Percentiles rank a stretch among this genome's conserved stretches.
phyloP scores from a whole-genome alignment of 495 filamentous ascomycete genomes.

The Amorphotheca resinae region DNA sequence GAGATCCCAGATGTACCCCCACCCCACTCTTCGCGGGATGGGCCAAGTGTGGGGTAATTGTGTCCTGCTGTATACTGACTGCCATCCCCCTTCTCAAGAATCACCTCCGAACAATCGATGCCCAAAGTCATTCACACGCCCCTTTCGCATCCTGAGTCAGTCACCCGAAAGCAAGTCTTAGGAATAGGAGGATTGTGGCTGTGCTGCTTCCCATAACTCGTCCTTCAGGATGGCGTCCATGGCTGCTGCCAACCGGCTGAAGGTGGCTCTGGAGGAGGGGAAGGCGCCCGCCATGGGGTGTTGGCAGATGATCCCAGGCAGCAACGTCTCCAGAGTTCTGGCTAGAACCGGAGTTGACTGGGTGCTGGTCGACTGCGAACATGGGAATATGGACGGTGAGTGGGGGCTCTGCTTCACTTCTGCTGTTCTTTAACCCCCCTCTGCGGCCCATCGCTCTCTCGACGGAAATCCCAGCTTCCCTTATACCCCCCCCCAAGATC shows the following conservation, averaged over 20 bases:
- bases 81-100: no score
- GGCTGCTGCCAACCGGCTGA: constrained; percentile 51
- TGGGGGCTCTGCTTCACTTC: background rate
- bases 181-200: no score
- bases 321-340: constrained; percentile 54
- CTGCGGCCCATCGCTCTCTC: no score
- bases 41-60: constrained; percentile 3
- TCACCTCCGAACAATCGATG: no score
- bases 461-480: no score
- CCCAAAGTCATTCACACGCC: no score
- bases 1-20: no score
- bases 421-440: background rate
- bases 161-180: no score
- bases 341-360: constrained; percentile 59
- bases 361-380: constrained; percentile 58
- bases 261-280: constrained; percentile 42
- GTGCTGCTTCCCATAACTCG: no score
- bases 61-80: no score
- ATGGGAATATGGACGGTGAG: constrained; percentile 66
- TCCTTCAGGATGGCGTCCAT: constrained; percentile 26
- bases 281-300: constrained; percentile 47
- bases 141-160: no score
- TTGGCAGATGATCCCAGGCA: constrained; percentile 62
- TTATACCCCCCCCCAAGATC: no score
- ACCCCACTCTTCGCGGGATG: constrained; percentile 3